Percentiles rank a stretch among this genome's conserved stretches.
These are phyloP conservation scores for Pulveroboletus sp. DNA, from an alignment of 768 basidiomycete species.

Conservation along the genomic window DNA sequence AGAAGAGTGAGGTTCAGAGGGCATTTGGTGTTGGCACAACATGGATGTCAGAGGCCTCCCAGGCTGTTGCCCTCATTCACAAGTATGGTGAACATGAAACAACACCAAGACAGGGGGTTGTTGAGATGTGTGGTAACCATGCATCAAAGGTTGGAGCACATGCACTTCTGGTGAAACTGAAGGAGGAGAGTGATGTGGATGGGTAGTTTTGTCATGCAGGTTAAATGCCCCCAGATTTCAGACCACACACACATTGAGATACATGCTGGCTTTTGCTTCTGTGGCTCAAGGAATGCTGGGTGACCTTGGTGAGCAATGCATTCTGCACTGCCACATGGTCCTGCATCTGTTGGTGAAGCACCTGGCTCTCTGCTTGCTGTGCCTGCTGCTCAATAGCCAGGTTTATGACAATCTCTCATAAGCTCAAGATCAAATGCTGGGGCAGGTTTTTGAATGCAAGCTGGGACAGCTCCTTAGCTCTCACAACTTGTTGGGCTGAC, in stretches of 20 bases:
- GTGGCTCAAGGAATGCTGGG: neutral
- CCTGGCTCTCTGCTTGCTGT: neutral
- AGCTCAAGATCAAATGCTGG: neutral
- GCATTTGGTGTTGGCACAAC: neutral
- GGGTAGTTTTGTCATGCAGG: neutral
- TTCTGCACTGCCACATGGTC: neutral
- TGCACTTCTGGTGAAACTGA: neutral
- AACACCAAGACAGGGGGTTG: neutral
- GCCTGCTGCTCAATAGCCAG: neutral
- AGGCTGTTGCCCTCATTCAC: neutral
- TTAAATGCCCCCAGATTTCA: neutral
- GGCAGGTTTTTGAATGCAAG: slow-evolving; percentile 25
- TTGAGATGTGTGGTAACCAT: neutral
- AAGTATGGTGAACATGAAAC: neutral
- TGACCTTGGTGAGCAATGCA: neutral
- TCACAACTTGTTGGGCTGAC: slow-evolving; percentile 4
- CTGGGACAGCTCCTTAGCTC: slow-evolving; percentile 9
- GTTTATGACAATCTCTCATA: neutral
- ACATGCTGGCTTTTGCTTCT: too few species aligned
- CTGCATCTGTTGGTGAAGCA: neutral
- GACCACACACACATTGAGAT: too few species aligned
- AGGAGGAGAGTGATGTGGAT: neutral
- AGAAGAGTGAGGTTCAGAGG: neutral
- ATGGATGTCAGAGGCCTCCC: neutral
- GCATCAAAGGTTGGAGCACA: neutral